phyloP scores from a whole-genome alignment of 2,329 filamentous ascomycete genomes.

The Hortaea sp. region DNA sequence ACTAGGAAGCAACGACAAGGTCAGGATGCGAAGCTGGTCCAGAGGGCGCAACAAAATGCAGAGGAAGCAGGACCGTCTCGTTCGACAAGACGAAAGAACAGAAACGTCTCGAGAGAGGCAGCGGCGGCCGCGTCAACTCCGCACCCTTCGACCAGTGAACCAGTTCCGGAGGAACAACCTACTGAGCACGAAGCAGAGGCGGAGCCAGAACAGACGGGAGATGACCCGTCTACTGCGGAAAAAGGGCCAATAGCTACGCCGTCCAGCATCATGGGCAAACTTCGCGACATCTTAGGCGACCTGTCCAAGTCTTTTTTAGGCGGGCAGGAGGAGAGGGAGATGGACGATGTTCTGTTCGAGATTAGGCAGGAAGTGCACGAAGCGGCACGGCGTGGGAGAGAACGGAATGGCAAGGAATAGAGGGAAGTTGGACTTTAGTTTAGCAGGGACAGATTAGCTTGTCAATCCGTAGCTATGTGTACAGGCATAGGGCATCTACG shows the following conservation, averaged over 20 bases:
- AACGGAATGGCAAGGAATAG: background rate
- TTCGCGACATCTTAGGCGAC: conserved; percentile 48
- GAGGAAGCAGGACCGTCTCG: conserved; percentile 8
- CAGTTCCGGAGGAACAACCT: background rate
- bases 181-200: background rate
- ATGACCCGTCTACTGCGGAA: background rate
- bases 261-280: conserved; percentile 43
- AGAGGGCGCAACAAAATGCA: conserved; percentile 3
- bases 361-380: conserved; percentile 64
- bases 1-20: conserved; percentile 14
- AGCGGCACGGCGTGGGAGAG: conserved; percentile 35
- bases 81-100: background rate
- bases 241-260: conserved; percentile 29
- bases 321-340: conserved; percentile 54
- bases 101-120: background rate
- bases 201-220: background rate
- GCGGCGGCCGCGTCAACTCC: background rate
- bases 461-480: no score
- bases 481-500: no score
- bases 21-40: conserved; percentile 6
- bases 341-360: conserved; percentile 73
- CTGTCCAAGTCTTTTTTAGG: conserved; percentile 52
- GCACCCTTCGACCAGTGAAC: background rate
- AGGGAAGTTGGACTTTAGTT: background rate
- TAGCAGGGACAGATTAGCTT: no score